phyloP scores from a whole-genome alignment of 768 basidiomycete genomes.

The Cyathus striatus region DNA sequence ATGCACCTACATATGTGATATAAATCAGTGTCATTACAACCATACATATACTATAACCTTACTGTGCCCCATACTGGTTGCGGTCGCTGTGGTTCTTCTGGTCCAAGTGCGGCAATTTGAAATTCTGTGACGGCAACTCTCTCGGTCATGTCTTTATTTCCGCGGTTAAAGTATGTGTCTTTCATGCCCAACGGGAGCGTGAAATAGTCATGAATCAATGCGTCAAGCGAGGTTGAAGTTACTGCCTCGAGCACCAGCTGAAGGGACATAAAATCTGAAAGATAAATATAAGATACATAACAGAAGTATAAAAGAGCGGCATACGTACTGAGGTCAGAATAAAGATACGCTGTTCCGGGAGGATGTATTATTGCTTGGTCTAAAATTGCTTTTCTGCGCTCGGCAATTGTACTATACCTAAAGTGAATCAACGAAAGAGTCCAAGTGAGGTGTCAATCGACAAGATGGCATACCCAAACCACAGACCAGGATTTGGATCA shows the following conservation, averaged over 20 bases:
- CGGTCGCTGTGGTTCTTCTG: constrained; percentile 12
- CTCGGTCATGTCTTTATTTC: constrained; percentile 9
- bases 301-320: too few relatives aligned
- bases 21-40: constrained; percentile 1
- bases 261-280: constrained; percentile 18
- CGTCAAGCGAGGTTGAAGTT: constrained; percentile 14
- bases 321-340: constrained; percentile 20
- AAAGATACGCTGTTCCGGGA: constrained; percentile 16
- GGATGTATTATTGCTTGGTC: constrained; percentile 13
- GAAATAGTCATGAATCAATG: constrained; percentile 15
- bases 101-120: constrained; percentile 16
- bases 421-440: not conserved
- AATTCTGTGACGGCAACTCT: constrained; percentile 15
- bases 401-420: constrained; percentile 17
- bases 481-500: constrained; percentile 18
- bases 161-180: constrained; percentile 18
- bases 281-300: not conserved
- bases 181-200: constrained; percentile 19
- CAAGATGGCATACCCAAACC: constrained; percentile 12
- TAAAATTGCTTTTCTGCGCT: constrained; percentile 15
- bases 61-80: constrained; percentile 24
- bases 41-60: constrained; percentile 1
- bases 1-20: constrained; percentile 13
- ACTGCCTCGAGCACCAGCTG: constrained; percentile 18
- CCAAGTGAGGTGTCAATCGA: not conserved